Evolutionary conservation across 108 stramenopile genomes (phyloP), one percentile per base, ranked within the genome.

Genomic region (Epipyxis sp.): DNA sequence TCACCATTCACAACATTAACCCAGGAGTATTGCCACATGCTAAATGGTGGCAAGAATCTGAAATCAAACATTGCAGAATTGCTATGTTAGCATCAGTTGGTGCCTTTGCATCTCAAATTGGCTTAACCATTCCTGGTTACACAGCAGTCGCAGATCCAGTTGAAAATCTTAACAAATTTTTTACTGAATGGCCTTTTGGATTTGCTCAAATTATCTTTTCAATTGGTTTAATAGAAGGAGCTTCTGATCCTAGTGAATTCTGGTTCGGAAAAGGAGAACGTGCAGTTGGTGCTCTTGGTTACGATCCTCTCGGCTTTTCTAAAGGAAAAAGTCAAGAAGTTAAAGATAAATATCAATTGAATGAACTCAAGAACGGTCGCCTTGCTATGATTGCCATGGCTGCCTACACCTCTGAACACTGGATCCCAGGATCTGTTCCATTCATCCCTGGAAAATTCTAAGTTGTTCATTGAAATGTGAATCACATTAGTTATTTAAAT

Each of bases 321-420:
- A 50, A 50, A 20, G 20, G 20, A 6, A 50, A 50, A 20, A 13
- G 13, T 50, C 46, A 6, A 13, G 20, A 13, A 13, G 13, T 13
- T 50, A 50, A 50, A 69, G 87, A 89, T 68, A 86, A 90, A 20
- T 90, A 95, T 80, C 83, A 90, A 76, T 78, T 91, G 85, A 89
- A 91, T 90, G 95, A 96, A 89, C 84, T 96, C 35, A 94, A 92
- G 91, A 94, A 94, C 76, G 93, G 80, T 59, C 90, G 93, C 78
- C 82, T 92, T 79, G 93, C 95, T 42, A 96, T 96, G 94, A 87
- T 97, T 79, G 93, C 92, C 44, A 87, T 95, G 65, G 94, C 93
- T 39, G 89, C 85, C 50, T 91, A 89, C 77, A 78, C 92, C 37
- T 85, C 93, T 41, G 88, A 89, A 76, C 90, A 93, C 84, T 90